A percentile compares a stretch with the other conserved stretches of the same genome.
These are phyloP conservation scores for Penicillium occitanis DNA, from an alignment of 2,329 filamentous ascomycete genomes.

Conservation along the genomic window DNA sequence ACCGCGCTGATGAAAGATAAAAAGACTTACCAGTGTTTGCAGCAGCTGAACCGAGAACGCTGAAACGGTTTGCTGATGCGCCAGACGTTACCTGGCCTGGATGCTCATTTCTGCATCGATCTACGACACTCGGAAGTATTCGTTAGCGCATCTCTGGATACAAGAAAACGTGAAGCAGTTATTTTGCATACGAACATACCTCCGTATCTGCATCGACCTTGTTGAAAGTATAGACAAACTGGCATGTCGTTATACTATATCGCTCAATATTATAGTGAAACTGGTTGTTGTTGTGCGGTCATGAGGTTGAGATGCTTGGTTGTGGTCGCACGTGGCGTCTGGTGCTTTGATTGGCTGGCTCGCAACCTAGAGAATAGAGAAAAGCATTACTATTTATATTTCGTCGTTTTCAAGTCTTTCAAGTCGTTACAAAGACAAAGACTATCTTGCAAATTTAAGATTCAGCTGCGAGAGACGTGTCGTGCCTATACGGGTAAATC, in stretches of 20 bases:
- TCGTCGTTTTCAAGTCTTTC: background rate
- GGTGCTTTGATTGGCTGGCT: slow-evolving; percentile 1
- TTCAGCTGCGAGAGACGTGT: background rate
- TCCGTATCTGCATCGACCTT: slow-evolving; percentile 66
- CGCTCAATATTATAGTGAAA: background rate
- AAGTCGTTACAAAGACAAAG: background rate
- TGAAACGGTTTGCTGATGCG: slow-evolving; percentile 59
- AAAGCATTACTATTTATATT: background rate
- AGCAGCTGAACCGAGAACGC: slow-evolving; percentile 41
- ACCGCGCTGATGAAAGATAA: background rate
- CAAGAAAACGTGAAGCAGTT: background rate
- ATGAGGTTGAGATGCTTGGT: background rate
- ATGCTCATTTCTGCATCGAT: slow-evolving; percentile 61
- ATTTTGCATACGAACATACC: slow-evolving; percentile 42
- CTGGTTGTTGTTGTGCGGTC: background rate
- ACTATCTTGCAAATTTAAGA: background rate
- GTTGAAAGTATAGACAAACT: slow-evolving; percentile 64
- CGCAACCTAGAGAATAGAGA: background rate
- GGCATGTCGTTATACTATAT: slow-evolving; percentile 33
- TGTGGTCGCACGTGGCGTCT: background rate
- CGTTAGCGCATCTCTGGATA: background rate
- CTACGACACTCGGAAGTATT: slow-evolving; percentile 36
- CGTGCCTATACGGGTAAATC: background rate
- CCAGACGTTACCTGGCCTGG: slow-evolving; percentile 43
- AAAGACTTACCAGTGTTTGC: slow-evolving; percentile 35